phyloP scores from a whole-genome alignment of 495 filamentous ascomycete genomes.

The Hypomontagnella monticulosa region DNA sequence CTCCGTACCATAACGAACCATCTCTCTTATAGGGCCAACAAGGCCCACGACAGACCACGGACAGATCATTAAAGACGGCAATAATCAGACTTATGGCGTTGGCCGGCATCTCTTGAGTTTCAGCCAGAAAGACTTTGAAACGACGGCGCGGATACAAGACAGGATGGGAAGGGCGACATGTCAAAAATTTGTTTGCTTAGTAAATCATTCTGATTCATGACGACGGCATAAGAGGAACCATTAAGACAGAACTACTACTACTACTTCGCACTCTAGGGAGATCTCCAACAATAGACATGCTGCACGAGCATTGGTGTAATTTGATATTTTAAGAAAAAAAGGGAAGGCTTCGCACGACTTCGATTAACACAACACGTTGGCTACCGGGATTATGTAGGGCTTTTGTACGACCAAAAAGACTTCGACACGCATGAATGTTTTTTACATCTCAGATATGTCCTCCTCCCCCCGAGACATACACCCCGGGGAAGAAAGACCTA shows the following conservation, averaged over 20 bases:
- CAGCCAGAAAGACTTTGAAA: slow-evolving; percentile 35
- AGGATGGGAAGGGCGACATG: slow-evolving; percentile 11
- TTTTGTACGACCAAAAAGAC: slow-evolving; percentile 45
- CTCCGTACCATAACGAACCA: slow-evolving; percentile 34
- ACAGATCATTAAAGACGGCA: background rate
- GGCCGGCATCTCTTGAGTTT: slow-evolving; percentile 23
- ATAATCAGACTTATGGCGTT: slow-evolving; percentile 14
- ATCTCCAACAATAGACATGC: slow-evolving; percentile 51
- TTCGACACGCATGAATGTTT: slow-evolving; percentile 42
- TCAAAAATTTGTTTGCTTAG: slow-evolving; percentile 21
- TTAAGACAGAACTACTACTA: slow-evolving; percentile 50
- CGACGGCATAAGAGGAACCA: slow-evolving; percentile 44
- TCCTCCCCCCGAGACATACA: background rate
- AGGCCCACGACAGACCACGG: slow-evolving; percentile 26
- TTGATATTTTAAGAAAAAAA: slow-evolving; percentile 51
- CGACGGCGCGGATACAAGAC: slow-evolving; percentile 35
- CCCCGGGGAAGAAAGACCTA: background rate
- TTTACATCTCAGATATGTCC: slow-evolving; percentile 19
- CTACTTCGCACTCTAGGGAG: slow-evolving; percentile 42
- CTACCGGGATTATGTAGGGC: slow-evolving; percentile 16
- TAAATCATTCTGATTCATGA: slow-evolving; percentile 46
- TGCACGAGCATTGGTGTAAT: slow-evolving; percentile 54
- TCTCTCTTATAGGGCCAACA: slow-evolving; percentile 22
- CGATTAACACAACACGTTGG: slow-evolving; percentile 35
- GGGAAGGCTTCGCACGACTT: slow-evolving; percentile 30